A percentile compares a stretch with the other conserved stretches of the same genome.
Evolutionary conservation across 495 filamentous ascomycete genomes (phyloP).

Genomic region (Neurospora sp.): DNA sequence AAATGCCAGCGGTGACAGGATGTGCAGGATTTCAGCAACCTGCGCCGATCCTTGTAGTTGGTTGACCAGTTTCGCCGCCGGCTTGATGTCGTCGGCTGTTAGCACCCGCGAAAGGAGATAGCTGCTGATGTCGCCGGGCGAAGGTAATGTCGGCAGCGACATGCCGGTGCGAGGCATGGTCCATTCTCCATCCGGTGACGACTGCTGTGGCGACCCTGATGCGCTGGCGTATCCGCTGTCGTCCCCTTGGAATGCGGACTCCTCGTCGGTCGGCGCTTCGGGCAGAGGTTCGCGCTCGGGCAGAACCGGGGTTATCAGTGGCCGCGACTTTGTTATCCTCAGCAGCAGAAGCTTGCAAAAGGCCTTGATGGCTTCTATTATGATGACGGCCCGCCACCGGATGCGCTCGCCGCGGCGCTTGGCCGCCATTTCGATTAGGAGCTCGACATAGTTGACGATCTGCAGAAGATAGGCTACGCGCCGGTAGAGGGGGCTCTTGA

Average conservation of each 20-base stretch:
- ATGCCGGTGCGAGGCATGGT: constrained; percentile 92
- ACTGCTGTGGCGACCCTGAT: neutral
- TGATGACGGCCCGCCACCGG: constrained; percentile 81
- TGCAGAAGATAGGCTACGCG: constrained; percentile 70
- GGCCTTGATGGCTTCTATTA: constrained; percentile 81
- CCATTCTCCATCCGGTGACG: constrained; percentile 49
- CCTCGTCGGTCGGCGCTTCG: constrained; percentile 39
- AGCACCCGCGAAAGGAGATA: constrained; percentile 88
- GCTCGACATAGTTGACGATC: constrained; percentile 85
- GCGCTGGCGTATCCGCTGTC: constrained; percentile 2
- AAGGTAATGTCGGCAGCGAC: constrained; percentile 70
- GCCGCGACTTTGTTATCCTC: constrained; percentile 71
- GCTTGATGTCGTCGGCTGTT: constrained; percentile 92
- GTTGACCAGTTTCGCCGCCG: constrained; percentile 72
- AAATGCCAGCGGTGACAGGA: constrained; percentile 80
- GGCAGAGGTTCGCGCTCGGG: constrained; percentile 72
- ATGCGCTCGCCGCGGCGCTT: constrained; percentile 73
- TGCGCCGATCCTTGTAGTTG: constrained; percentile 59
- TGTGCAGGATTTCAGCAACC: constrained; percentile 80
- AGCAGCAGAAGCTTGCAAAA: constrained; percentile 74
- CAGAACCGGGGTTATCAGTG: constrained; percentile 73
- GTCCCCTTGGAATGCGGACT: constrained; percentile 9
- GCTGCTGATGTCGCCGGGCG: constrained; percentile 64
- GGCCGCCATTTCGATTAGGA: constrained; percentile 77
- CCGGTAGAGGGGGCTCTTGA: constrained; percentile 63